These are phyloP conservation scores for Orbilia ellipsospora DNA, from an alignment of 2,329 filamentous ascomycete species.

Conservation along the genomic window DNA sequence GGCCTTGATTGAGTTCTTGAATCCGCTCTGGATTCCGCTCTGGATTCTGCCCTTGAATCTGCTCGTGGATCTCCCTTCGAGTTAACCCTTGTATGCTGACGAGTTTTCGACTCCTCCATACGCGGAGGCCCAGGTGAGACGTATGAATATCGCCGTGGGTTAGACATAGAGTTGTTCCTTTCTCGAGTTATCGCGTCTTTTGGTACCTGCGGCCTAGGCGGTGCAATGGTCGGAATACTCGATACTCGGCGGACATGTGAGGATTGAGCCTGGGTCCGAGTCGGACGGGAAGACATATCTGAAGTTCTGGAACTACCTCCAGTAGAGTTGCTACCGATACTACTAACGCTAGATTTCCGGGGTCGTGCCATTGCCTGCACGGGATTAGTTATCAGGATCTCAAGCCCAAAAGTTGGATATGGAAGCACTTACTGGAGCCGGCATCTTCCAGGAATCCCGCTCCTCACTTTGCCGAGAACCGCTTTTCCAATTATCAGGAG, in stretches of 20 bases:
- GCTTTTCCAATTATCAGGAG: conserved; percentile 11
- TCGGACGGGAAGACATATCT: conserved; percentile 16
- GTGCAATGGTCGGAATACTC: conserved; percentile 52
- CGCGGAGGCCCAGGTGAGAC: conserved; percentile 1
- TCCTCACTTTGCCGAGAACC: conserved; percentile 1
- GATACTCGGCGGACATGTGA: conserved; percentile 37
- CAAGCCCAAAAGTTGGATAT: not conserved
- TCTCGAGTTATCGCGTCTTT: conserved; percentile 17
- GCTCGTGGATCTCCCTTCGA: not conserved
- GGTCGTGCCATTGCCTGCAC: conserved; percentile 6
- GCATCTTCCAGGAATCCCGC: conserved; percentile 2
- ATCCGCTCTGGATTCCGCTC: conserved; percentile 4
- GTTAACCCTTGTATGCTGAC: conserved; percentile 6
- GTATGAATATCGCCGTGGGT: conserved; percentile 30
- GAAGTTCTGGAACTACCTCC: conserved; percentile 13
- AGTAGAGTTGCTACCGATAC: conserved; percentile 25
- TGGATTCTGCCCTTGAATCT: conserved; percentile 22
- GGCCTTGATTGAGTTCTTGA: not conserved
- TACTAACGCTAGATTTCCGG: conserved; percentile 34
- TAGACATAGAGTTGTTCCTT: conserved; percentile 5
- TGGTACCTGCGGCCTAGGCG: conserved; percentile 31
- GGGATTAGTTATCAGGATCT: not conserved
- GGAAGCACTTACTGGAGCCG: conserved; percentile 23
- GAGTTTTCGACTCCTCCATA: conserved; percentile 1
- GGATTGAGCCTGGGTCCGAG: conserved; percentile 6